These are phyloP conservation scores for Rubus parviflorus DNA, from an alignment of 306 rosid species.

Conservation along the genomic window DNA sequence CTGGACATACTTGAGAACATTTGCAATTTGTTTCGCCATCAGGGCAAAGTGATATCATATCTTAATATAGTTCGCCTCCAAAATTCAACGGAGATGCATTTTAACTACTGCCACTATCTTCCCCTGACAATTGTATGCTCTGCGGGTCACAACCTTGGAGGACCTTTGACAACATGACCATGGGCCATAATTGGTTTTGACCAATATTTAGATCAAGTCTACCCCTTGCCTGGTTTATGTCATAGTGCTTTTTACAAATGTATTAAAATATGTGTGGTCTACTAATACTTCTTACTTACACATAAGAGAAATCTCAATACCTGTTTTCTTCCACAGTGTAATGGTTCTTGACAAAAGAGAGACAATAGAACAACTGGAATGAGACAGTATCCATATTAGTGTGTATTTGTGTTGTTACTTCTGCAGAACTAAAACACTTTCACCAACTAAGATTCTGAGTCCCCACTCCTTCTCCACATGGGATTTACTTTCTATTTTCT, in stretches of 20 bases:
- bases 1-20: constrained; percentile 14
- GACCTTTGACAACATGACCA: background rate
- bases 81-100: constrained; percentile 4
- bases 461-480: background rate
- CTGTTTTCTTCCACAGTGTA: background rate
- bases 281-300: background rate
- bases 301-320: background rate
- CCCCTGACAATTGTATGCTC: background rate
- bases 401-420: background rate
- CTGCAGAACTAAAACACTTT: background rate
- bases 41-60: background rate
- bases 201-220: background rate
- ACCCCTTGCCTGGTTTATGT: background rate
- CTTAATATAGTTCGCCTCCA: background rate
- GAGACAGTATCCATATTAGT: background rate
- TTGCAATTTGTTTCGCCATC: background rate
- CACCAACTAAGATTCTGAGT: background rate
- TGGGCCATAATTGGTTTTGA: background rate
- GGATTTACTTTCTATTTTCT: background rate
- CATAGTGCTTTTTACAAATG: background rate
- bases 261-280: background rate
- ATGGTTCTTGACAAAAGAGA: background rate
- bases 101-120: background rate
- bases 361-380: background rate
- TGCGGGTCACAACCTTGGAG: background rate